Conservation (phyloP, 768 basidiomycete species). For the Termitomyces sp. region DNA sequence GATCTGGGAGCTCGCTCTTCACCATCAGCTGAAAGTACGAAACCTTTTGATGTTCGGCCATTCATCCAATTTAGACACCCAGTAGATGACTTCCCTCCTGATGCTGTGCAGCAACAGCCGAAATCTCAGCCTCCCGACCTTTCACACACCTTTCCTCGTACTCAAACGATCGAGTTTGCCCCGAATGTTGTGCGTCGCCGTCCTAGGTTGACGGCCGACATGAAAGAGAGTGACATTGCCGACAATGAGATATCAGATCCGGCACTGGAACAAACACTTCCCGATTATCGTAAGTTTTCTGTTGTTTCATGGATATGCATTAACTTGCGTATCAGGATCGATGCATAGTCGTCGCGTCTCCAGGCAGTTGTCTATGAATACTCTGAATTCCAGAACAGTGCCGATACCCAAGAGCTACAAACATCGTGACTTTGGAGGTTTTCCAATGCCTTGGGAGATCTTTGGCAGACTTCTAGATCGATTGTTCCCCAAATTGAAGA, state of each 20-base stretch:
- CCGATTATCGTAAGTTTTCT: slow-evolving; percentile 12
- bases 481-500: slow-evolving; percentile 59
- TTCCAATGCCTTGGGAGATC: slow-evolving; percentile 63
- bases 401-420: slow-evolving; percentile 22
- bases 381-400: slow-evolving; percentile 13
- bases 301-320: background rate
- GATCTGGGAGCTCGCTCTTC: slow-evolving; percentile 31
- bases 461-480: slow-evolving; percentile 40
- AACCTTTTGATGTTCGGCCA: background rate
- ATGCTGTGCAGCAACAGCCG: slow-evolving; percentile 23
- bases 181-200: slow-evolving; percentile 23
- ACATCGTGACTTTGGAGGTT: slow-evolving; percentile 60
- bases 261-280: slow-evolving; percentile 1
- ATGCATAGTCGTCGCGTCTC: slow-evolving; percentile 11
- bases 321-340: slow-evolving; percentile 9
- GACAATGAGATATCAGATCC: slow-evolving; percentile 7
- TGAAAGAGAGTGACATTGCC: slow-evolving; percentile 8
- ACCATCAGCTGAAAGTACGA: slow-evolving; percentile 27
- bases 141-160: slow-evolving; percentile 25
- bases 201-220: slow-evolving; percentile 13
- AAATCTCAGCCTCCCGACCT: slow-evolving; percentile 3
- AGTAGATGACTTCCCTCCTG: slow-evolving; percentile 28
- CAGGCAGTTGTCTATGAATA: slow-evolving; percentile 15
- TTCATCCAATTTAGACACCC: background rate
- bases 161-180: slow-evolving; percentile 36